Conservation (phyloP, 2,329 filamentous ascomycete genomes). For the Cercospora beticola region DNA sequence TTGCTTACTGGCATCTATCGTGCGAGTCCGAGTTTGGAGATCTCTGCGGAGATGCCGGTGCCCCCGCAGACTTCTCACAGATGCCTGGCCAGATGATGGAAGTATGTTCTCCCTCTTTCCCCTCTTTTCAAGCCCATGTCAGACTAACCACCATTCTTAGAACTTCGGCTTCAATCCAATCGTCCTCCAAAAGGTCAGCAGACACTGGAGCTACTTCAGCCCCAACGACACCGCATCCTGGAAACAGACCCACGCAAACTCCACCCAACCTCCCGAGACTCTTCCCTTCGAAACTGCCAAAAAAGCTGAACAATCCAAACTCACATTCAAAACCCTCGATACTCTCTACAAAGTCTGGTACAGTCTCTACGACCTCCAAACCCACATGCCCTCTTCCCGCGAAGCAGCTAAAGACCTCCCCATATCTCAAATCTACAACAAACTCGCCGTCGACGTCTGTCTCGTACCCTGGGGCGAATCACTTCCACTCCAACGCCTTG, state of each 20-base stretch:
- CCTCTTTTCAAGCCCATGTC: not conserved
- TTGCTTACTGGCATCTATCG: not conserved
- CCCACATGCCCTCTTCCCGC: not conserved
- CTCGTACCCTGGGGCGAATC: not conserved
- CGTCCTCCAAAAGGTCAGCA: not conserved
- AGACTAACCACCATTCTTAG: not conserved
- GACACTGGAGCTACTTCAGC: not conserved
- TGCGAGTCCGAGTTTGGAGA: not conserved
- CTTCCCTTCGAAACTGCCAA: not conserved
- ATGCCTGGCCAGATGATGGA: slow-evolving; percentile 1
- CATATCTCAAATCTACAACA: not conserved
- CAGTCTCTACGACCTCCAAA: not conserved
- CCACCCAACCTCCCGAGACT: not conserved
- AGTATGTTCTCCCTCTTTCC: not conserved
- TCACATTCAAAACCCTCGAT: not conserved
- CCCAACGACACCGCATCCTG: not conserved
- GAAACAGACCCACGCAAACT: not conserved
- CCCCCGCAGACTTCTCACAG: not conserved
- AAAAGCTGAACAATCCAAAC: not conserved
- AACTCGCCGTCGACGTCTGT: not conserved
- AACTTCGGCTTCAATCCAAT: not conserved
- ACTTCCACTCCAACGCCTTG: not conserved
- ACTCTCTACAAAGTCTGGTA: slow-evolving; percentile 1
- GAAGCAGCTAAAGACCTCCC: not conserved
- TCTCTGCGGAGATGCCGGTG: not conserved